Percentiles rank a stretch among this genome's conserved stretches.
These are phyloP conservation scores for Trametes hirsuta DNA, from an alignment of 1,284 basidiomycete genomes.

Conservation along the genomic window DNA sequence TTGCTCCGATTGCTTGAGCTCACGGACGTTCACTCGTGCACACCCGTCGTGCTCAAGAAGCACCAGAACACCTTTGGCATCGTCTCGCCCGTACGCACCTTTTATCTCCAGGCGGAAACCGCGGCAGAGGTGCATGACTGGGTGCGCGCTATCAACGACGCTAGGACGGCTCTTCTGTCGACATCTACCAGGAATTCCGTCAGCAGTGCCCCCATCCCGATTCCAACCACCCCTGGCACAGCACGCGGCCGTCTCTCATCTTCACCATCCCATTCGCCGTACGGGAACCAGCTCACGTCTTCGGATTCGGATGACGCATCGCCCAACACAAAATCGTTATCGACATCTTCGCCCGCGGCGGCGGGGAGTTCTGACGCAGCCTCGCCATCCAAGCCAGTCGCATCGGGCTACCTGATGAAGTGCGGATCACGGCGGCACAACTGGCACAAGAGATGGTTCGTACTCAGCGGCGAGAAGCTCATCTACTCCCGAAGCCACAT, in stretches of 20 bases:
- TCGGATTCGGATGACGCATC: constrained; percentile 78
- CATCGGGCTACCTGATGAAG: constrained; percentile 96
- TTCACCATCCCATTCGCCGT: constrained; percentile 38
- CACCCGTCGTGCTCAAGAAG: constrained; percentile 86
- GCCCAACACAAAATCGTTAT: constrained; percentile 32
- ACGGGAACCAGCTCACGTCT: constrained; percentile 53
- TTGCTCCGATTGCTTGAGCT: constrained; percentile 90
- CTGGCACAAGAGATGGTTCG: constrained; percentile 96
- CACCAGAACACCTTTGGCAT: constrained; percentile 92
- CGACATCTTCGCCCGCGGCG: constrained; percentile 11
- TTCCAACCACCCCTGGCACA: constrained; percentile 43
- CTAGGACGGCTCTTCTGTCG: constrained; percentile 65
- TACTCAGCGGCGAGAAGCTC: constrained; percentile 80
- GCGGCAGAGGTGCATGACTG: constrained; percentile 79
- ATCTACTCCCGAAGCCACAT: constrained; percentile 89
- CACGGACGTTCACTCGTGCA: constrained; percentile 89
- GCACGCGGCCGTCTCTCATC: constrained; percentile 33
- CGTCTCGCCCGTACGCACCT: constrained; percentile 91
- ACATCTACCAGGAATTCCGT: constrained; percentile 61
- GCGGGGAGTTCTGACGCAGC: constrained; percentile 23
- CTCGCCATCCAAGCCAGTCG: constrained; percentile 73
- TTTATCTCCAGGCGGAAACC: constrained; percentile 85
- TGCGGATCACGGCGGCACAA: constrained; percentile 90
- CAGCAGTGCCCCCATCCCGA: constrained; percentile 45
- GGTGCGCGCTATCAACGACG: constrained; percentile 84